A percentile compares a stretch with the other conserved stretches of the same genome.
Conservation (phyloP, 495 filamentous ascomycete genomes). For the Penicillium paxilli region DNA sequence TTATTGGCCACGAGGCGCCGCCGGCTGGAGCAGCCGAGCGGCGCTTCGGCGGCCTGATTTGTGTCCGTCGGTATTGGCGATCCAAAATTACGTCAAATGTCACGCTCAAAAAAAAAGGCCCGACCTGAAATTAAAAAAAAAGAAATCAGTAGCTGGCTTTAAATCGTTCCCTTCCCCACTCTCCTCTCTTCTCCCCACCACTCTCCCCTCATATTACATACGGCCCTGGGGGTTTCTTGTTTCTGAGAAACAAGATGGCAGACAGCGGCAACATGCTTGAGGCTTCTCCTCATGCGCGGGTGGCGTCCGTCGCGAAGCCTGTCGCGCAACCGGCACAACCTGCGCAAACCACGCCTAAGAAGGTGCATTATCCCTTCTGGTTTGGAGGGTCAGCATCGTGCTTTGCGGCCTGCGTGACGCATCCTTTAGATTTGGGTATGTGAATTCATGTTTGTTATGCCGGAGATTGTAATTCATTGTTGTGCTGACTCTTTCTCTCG, state of each 20-base stretch:
- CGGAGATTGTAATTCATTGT: background rate
- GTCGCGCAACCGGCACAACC: no score
- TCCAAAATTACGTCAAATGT: conserved; percentile 30
- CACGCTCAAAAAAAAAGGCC: conserved; percentile 12
- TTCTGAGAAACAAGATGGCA: conserved; percentile 35
- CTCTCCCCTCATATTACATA: conserved; percentile 2
- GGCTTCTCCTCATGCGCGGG: conserved; percentile 28
- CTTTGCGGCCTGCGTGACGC: conserved; percentile 85
- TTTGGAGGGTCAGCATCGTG: conserved; percentile 91
- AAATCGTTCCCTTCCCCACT: conserved; percentile 4
- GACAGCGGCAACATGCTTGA: conserved; percentile 38
- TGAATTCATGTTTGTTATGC: background rate
- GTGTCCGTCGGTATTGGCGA: conserved; percentile 33
- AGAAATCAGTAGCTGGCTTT: conserved; percentile 7
- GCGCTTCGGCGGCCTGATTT: conserved; percentile 40
- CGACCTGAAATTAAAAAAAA: conserved; percentile 15
- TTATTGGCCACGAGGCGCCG: conserved; percentile 20
- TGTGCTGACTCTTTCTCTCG: conserved; percentile 17
- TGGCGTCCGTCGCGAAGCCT: conserved; percentile 26
- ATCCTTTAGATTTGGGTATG: conserved; percentile 75
- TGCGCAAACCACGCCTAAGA: conserved; percentile 29
- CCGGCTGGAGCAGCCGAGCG: conserved; percentile 23
- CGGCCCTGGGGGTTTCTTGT: conserved; percentile 25
- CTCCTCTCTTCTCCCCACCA: conserved; percentile 4
- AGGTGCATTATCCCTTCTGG: conserved; percentile 81